Conservation (phyloP, 345 rosid genomes). For the Aquilaria malaccensis region DNA sequence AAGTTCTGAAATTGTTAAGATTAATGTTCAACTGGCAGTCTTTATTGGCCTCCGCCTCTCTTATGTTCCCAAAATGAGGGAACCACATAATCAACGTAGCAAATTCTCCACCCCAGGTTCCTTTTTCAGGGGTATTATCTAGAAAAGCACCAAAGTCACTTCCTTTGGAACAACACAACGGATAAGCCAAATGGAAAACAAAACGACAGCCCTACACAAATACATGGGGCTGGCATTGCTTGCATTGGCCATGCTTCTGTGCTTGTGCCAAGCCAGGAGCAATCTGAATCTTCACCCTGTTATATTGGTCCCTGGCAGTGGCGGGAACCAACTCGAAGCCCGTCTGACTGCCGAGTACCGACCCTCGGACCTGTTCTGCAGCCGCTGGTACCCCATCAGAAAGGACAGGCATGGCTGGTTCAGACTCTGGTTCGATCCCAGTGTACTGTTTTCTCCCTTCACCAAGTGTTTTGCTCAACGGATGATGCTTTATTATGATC, state of each 20-base stretch:
- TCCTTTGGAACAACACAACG: not conserved
- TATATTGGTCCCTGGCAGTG: slow-evolving; percentile 73
- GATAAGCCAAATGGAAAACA: not conserved
- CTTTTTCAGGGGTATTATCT: not conserved
- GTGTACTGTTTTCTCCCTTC: slow-evolving; percentile 57
- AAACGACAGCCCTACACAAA: slow-evolving; percentile 15
- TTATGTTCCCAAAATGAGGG: too few species aligned
- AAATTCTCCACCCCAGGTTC: not conserved
- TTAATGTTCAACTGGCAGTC: too few species aligned
- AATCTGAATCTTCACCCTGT: slow-evolving; percentile 56
- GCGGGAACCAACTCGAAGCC: slow-evolving; percentile 83
- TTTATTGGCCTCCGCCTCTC: too few species aligned
- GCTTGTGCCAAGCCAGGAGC: slow-evolving; percentile 27
- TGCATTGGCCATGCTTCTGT: slow-evolving; percentile 23
- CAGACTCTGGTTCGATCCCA: slow-evolving; percentile 76
- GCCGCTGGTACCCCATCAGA: slow-evolving; percentile 40
- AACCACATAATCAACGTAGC: not conserved
- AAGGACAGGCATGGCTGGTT: slow-evolving; percentile 70
- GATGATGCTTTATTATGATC: slow-evolving; percentile 63
- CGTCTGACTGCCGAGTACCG: slow-evolving; percentile 50
- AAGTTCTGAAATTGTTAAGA: too few species aligned
- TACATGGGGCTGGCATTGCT: slow-evolving; percentile 7
- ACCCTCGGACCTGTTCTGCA: slow-evolving; percentile 46
- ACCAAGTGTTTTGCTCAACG: slow-evolving; percentile 68
- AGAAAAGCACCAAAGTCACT: too few species aligned